These are phyloP conservation scores for Neopestalotiopsis sp. DNA, from an alignment of 2,329 filamentous ascomycete species.

Conservation along the genomic window DNA sequence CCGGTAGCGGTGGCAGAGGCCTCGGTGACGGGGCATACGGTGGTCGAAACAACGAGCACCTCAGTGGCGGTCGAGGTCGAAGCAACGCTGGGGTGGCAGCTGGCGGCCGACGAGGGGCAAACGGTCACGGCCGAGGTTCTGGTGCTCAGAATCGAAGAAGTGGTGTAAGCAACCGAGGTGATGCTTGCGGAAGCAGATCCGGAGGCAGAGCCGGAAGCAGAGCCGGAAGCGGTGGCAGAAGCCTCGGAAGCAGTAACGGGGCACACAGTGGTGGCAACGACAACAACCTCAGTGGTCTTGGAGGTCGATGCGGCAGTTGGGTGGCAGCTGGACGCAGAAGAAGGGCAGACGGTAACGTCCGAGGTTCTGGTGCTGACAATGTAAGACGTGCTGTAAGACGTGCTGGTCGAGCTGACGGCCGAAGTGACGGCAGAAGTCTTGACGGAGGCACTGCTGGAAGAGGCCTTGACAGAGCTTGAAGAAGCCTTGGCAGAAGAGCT, in stretches of 20 bases:
- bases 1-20: neutral
- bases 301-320: neutral
- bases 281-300: neutral
- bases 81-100: neutral
- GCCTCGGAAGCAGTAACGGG: neutral
- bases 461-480: neutral
- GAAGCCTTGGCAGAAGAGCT: neutral
- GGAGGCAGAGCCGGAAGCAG: too few relatives aligned
- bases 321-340: neutral
- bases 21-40: neutral
- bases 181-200: neutral
- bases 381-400: neutral
- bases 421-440: neutral
- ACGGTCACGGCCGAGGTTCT: neutral
- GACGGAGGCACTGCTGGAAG: neutral
- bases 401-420: neutral
- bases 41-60: neutral
- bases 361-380: neutral
- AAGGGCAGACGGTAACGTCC: neutral
- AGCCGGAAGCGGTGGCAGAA: too few relatives aligned
- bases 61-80: neutral
- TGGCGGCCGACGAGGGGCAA: neutral
- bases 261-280: neutral
- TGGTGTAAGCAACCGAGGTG: neutral
- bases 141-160: neutral